A percentile compares a stretch with the other conserved stretches of the same genome.
Evolutionary conservation across 108 stramenopile species (phyloP).

Genomic region (Cylindrotheca fusiformis): DNA sequence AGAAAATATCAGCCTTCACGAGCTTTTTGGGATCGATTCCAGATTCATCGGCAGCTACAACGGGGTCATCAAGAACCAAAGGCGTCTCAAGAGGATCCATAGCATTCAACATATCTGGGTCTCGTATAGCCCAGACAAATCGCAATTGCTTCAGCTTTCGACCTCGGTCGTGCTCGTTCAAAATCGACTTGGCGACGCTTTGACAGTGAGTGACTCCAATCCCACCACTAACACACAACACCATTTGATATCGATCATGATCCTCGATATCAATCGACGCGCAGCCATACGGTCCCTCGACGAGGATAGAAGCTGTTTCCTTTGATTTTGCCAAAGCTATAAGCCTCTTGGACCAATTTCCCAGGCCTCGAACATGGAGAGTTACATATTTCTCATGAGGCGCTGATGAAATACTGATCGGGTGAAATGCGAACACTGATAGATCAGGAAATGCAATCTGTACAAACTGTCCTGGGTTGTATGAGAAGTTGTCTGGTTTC

Average conservation of each 20-base stretch:
- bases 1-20: not conserved
- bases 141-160: constrained; percentile 34
- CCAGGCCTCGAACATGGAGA: constrained; percentile 36
- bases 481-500: constrained; percentile 36
- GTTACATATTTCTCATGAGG: constrained; percentile 35
- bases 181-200: constrained; percentile 12
- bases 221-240: constrained; percentile 47
- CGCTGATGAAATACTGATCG: constrained; percentile 29
- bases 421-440: constrained; percentile 36
- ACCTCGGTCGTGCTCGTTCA: constrained; percentile 13
- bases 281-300: constrained; percentile 53
- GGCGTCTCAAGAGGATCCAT: not conserved
- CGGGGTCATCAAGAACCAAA: too few relatives aligned
- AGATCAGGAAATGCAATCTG: constrained; percentile 25
- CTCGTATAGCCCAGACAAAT: constrained; percentile 40
- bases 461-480: constrained; percentile 54
- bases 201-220: constrained; percentile 41
- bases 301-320: constrained; percentile 16
- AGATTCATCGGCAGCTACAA: too few relatives aligned
- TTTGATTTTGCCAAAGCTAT: constrained; percentile 24
- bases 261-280: constrained; percentile 32
- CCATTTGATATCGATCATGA: constrained; percentile 32
- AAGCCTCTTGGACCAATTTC: constrained; percentile 41
- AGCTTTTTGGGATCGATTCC: not conserved
- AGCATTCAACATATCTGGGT: constrained; percentile 8